Evolutionary conservation across 2,329 filamentous ascomycete genomes (phyloP), one percentile per base, ranked within the genome.

Genomic region (Helicocarpus griseus): DNA sequence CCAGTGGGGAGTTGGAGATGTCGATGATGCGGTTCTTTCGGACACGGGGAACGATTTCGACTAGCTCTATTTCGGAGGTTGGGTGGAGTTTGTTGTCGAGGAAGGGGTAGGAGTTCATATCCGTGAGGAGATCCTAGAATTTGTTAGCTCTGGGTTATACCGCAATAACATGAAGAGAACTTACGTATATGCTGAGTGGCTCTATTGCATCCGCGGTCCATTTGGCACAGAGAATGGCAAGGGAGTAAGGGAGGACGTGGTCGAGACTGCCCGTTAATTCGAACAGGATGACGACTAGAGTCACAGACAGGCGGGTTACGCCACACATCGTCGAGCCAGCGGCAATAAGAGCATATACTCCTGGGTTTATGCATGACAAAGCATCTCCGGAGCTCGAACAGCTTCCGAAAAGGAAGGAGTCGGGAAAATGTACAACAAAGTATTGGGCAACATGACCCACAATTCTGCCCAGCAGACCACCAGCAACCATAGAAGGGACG

Each of bases 241-340:
- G 73, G 0, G 90, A 96, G 67, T 97, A 97, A 0, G 93, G 93
- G 9, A 98, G 74, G 3, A 98, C 93, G 61, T 97, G 94, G 65
- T 97, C 88, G 46, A 97, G 75, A 65, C 89, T 95, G 51, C 93
- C 93, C 0, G 93, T 98, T 33, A 98, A 76, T 67, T 98, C 93
- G 60, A 98, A 97, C 0, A 97, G 74, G 54, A 98, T 97, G 62
- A 97, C 89, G 0, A 89, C 90, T 7, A 98, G 76, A 0, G 93
- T 97, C 21, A 98, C 88, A 0, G 90, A 95, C 1, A 98, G 72
- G 47, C 93, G 81, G 1, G 93, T 98, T 2, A 97, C 93, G 47
- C 93, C 93, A 59, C 91, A 97, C 93, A 98, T 97, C 29, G 91
- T 96, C 1, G 93, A 89, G 14, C 93, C 93, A 40, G 93, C 93